A percentile compares a stretch with the other conserved stretches of the same genome.
Conservation (phyloP, 768 basidiomycete genomes). For the Suillus sp. region DNA sequence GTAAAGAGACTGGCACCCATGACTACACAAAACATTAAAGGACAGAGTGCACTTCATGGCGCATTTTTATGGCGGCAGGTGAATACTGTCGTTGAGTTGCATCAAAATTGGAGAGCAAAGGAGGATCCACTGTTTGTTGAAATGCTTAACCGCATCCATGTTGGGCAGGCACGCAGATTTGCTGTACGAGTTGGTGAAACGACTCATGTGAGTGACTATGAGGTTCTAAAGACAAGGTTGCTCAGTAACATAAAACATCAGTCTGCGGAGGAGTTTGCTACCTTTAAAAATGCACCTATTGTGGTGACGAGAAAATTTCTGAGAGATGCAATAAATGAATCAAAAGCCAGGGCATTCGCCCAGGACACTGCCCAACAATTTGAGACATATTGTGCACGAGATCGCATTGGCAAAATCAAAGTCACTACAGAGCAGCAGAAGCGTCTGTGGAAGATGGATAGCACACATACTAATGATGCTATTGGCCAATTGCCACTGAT, state of each 20-base stretch:
- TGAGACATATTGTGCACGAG: background rate
- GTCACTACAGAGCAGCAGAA: background rate
- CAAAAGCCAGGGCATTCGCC: background rate
- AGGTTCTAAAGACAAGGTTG: background rate
- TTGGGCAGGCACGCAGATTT: background rate
- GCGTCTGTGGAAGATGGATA: background rate
- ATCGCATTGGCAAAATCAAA: background rate
- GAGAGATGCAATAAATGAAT: background rate
- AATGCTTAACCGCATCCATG: background rate
- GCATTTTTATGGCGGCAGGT: too few relatives aligned
- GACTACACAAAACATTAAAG: too few relatives aligned
- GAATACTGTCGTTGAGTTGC: too few relatives aligned
- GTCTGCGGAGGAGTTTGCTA: fast-evolving
- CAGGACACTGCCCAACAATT: fast-evolving
- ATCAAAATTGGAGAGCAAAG: too few relatives aligned
- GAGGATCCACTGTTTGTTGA: constrained; percentile 24
- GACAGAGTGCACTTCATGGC: too few relatives aligned
- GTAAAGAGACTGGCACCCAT: too few relatives aligned
- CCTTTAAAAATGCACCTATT: background rate
- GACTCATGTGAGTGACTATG: background rate
- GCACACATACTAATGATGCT: background rate
- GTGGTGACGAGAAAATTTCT: background rate
- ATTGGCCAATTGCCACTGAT: background rate
- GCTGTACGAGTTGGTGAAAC: too few relatives aligned
- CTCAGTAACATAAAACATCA: fast-evolving